A percentile compares a stretch with the other conserved stretches of the same genome.
These are phyloP conservation scores for Lactarius hatsudake DNA, from an alignment of 768 basidiomycete species.

Conservation along the genomic window DNA sequence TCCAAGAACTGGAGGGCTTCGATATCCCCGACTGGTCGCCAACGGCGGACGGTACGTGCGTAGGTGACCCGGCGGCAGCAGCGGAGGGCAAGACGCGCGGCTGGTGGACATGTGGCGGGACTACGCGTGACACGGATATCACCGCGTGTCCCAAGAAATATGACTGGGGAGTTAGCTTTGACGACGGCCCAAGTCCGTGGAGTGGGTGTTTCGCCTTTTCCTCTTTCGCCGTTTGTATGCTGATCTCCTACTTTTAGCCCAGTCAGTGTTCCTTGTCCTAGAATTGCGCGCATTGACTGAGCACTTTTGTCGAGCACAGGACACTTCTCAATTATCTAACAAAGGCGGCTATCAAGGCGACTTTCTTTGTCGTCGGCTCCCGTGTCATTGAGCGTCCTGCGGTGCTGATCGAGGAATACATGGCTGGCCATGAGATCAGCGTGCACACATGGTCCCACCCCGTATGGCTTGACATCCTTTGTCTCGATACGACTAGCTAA, in stretches of 20 bases:
- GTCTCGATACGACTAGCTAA: conserved; percentile 33
- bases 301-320: conserved; percentile 34
- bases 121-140: conserved; percentile 58
- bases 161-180: conserved; percentile 82
- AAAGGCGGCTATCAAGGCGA: conserved; percentile 62
- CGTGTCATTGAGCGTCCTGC: conserved; percentile 76
- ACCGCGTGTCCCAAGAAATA: conserved; percentile 61
- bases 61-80: conserved; percentile 52
- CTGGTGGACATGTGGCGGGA: conserved; percentile 91
- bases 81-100: conserved; percentile 60
- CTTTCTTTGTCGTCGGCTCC: conserved; percentile 90
- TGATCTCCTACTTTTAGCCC: conserved; percentile 39
- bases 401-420: conserved; percentile 77
- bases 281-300: neutral
- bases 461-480: conserved; percentile 35
- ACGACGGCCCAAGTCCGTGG: conserved; percentile 84
- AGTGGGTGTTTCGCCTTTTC: conserved; percentile 47
- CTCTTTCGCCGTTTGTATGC: neutral
- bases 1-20: conserved; percentile 70
- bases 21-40: conserved; percentile 63
- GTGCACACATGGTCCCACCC: conserved; percentile 92
- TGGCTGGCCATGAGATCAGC: conserved; percentile 75
- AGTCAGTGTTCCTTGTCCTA: conserved; percentile 38
- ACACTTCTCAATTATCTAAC: conserved; percentile 70
- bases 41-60: conserved; percentile 70